These are phyloP conservation scores for Epichloe bromicola DNA, from an alignment of 2,329 filamentous ascomycete genomes.

Conservation along the genomic window DNA sequence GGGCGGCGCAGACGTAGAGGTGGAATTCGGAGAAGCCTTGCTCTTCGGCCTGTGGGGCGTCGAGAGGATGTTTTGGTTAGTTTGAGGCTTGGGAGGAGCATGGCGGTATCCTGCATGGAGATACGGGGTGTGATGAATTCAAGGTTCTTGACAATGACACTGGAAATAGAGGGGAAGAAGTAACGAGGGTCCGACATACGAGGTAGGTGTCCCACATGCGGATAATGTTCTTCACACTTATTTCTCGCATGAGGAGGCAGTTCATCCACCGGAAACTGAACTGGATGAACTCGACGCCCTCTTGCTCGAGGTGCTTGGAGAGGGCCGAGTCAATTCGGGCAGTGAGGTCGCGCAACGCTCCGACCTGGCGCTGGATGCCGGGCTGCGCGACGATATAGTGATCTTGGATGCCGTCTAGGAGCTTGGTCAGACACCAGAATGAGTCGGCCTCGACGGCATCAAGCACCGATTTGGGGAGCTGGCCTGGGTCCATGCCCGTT, in stretches of 20 bases:
- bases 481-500: conserved; percentile 90
- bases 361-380: conserved; percentile 88
- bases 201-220: conserved; percentile 99
- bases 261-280: conserved; percentile 99
- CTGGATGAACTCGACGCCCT: conserved; percentile 96
- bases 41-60: conserved; percentile 65
- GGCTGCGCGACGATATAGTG: conserved; percentile 98
- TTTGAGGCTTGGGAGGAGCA: background rate
- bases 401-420: conserved; percentile 97
- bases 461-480: conserved; percentile 77
- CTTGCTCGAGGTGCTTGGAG: conserved; percentile 77
- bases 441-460: conserved; percentile 96
- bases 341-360: conserved; percentile 77
- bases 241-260: conserved; percentile 92
- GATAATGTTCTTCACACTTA: conserved; percentile 92
- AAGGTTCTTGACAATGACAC: background rate
- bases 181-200: conserved; percentile 37
- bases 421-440: conserved; percentile 96
- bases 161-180: background rate
- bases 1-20: conserved; percentile 94
- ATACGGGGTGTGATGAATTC: background rate
- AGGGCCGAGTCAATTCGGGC: conserved; percentile 74
- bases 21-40: conserved; percentile 98
- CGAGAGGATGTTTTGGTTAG: background rate
- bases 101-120: background rate